Percentiles rank a stretch among this genome's conserved stretches.
phyloP scores from a whole-genome alignment of 352 stramenopile species.

The Globisporangium splendens region DNA sequence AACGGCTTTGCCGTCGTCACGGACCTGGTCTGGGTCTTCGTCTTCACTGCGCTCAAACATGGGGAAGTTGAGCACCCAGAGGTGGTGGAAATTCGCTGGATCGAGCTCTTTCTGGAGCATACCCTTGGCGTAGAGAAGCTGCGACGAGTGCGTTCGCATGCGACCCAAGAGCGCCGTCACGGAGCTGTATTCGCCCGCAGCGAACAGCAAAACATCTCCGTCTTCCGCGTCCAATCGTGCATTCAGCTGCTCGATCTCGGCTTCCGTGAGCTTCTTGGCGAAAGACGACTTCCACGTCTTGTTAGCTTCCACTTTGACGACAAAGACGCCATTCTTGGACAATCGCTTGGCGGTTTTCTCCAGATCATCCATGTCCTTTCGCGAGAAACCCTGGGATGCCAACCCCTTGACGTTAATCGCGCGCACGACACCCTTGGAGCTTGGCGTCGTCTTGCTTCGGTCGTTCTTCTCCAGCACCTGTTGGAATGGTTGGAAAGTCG shows the following conservation, averaged over 20 bases:
- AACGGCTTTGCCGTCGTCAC: constrained; percentile 22
- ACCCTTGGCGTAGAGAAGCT: constrained; percentile 57
- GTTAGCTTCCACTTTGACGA: constrained; percentile 55
- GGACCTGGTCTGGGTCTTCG: constrained; percentile 19
- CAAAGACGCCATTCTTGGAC: constrained; percentile 37
- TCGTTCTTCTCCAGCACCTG: constrained; percentile 16
- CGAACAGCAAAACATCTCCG: constrained; percentile 70
- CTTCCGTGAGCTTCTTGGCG: constrained; percentile 47
- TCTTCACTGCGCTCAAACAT: constrained; percentile 83
- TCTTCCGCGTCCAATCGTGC: constrained; percentile 45
- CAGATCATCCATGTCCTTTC: constrained; percentile 70
- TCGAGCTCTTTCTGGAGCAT: constrained; percentile 60
- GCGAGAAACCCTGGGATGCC: constrained; percentile 49
- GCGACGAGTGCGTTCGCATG: constrained; percentile 59
- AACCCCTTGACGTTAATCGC: constrained; percentile 74
- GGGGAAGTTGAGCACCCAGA: constrained; percentile 87
- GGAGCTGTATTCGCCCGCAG: constrained; percentile 48
- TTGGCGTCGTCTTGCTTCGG: constrained; percentile 16
- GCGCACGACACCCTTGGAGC: constrained; percentile 40
- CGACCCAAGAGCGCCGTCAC: constrained; percentile 60
- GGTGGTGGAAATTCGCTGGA: constrained; percentile 66
- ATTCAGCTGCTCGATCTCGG: constrained; percentile 47
- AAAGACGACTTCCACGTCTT: constrained; percentile 75
- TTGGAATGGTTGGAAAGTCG: constrained; percentile 46
- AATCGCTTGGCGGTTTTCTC: constrained; percentile 49